Conservation (phyloP, 768 basidiomycete species). For the Boletus reticuloceps region DNA sequence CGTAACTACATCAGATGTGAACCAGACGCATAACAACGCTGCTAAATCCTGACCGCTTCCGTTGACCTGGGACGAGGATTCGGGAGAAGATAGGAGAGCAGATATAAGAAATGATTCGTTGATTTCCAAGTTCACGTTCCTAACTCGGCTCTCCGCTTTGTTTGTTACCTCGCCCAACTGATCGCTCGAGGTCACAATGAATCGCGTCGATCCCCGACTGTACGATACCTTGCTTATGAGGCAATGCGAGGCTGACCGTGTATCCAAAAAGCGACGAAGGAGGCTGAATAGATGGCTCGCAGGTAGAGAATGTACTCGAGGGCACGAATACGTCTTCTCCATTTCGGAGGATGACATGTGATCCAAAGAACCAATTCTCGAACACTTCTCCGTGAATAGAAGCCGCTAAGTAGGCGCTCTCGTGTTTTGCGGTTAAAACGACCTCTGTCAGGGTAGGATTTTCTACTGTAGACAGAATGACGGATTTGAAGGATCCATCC, state of each 20-base stretch:
- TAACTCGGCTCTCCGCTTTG: conserved; percentile 9
- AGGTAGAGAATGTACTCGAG: conserved; percentile 14
- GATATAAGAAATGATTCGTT: conserved; percentile 68
- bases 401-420: conserved; percentile 46
- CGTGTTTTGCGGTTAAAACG: conserved; percentile 49
- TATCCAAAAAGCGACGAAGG: conserved; percentile 35
- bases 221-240: conserved; percentile 70
- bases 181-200: conserved; percentile 46
- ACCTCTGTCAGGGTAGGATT: conserved; percentile 47
- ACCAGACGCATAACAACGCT: background rate
- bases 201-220: conserved; percentile 45
- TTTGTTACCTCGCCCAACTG: conserved; percentile 1
- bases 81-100: conserved; percentile 36
- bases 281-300: conserved; percentile 8
- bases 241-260: conserved; percentile 59
- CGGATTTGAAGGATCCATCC: conserved; percentile 9
- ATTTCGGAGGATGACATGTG: conserved; percentile 50
- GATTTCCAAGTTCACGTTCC: conserved; percentile 58
- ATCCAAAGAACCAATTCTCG: conserved; percentile 42
- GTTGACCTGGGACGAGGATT: conserved; percentile 6
- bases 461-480: conserved; percentile 23
- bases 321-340: conserved; percentile 40
- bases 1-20: background rate
- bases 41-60: conserved; percentile 5
- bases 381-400: conserved; percentile 33